These are phyloP conservation scores for Kwoniella europaea DNA, from an alignment of 768 basidiomycete genomes.

Conservation along the genomic window DNA sequence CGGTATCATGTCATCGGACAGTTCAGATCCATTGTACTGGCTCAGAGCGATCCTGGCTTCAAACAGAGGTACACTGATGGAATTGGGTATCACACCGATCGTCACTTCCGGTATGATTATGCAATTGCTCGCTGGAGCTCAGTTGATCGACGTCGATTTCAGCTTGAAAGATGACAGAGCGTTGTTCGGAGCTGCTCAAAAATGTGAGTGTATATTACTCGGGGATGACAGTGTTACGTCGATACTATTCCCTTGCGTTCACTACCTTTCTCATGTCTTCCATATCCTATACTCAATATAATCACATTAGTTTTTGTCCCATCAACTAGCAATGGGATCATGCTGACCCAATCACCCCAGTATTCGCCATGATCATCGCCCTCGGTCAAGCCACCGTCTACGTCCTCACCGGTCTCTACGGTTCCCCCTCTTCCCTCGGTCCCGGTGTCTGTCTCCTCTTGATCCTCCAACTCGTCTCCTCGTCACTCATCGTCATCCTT, in stretches of 20 bases:
- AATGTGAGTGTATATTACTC: conserved; percentile 71
- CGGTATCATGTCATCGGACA: conserved; percentile 99
- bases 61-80: conserved; percentile 98
- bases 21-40: conserved; percentile 98
- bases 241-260: background rate
- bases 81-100: conserved; percentile 96
- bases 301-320: background rate
- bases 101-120: conserved; percentile 99
- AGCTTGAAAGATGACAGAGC: conserved; percentile 95
- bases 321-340: background rate
- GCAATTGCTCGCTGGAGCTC: conserved; percentile 97
- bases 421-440: conserved; percentile 88
- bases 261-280: too few species aligned
- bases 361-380: conserved; percentile 94
- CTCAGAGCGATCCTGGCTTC: conserved; percentile 99
- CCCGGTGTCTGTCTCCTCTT: conserved; percentile 95
- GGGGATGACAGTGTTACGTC: too few species aligned
- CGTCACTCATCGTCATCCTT: conserved; percentile 94
- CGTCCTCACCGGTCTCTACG: conserved; percentile 95
- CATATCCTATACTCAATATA: background rate
- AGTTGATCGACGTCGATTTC: conserved; percentile 97
- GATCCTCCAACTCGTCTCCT: conserved; percentile 92
- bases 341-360: conserved; percentile 60
- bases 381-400: conserved; percentile 97
- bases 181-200: conserved; percentile 93